A percentile compares a stretch with the other conserved stretches of the same genome.
Conservation (phyloP, 1,139 yeast species). For the Yueomyces sp. region DNA sequence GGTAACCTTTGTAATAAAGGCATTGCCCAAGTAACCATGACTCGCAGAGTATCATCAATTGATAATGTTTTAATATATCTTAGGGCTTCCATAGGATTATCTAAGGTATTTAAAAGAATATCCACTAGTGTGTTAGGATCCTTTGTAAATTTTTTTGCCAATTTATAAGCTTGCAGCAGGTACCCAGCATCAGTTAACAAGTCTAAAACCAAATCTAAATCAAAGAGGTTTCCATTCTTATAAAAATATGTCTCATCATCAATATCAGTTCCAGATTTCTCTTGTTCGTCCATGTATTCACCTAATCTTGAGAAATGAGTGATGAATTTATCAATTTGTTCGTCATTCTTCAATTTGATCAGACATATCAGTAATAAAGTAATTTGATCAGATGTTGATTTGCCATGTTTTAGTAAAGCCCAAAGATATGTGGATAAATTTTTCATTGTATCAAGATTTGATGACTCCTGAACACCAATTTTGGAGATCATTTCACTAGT, state of each 20-base stretch:
- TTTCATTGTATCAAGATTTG: slow-evolving; percentile 16
- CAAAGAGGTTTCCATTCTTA: slow-evolving; percentile 31
- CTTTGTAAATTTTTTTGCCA: slow-evolving; percentile 54
- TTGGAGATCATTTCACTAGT: slow-evolving; percentile 71
- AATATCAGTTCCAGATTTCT: slow-evolving; percentile 18
- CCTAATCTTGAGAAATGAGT: slow-evolving; percentile 30
- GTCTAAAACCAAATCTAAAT: slow-evolving; percentile 56
- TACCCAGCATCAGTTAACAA: slow-evolving; percentile 72
- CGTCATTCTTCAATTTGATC: slow-evolving; percentile 59
- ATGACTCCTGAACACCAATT: slow-evolving; percentile 70
- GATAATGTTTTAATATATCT: slow-evolving; percentile 56
- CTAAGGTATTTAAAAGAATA: slow-evolving; percentile 56
- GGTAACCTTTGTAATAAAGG: slow-evolving; percentile 57
- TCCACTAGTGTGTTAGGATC: slow-evolving; percentile 71
- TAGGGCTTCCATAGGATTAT: slow-evolving; percentile 51
- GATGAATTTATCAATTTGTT: slow-evolving; percentile 49
- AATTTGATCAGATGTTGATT: slow-evolving; percentile 66
- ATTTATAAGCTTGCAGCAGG: slow-evolving; percentile 51
- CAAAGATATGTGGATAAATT: slow-evolving; percentile 56
- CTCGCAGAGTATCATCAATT: slow-evolving; percentile 67
- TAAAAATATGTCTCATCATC: slow-evolving; percentile 23
- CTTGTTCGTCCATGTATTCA: slow-evolving; percentile 25
- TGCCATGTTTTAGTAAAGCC: slow-evolving; percentile 37
- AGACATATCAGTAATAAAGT: slow-evolving; percentile 72
- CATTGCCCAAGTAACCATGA: slow-evolving; percentile 56